Base-by-base conservation (phyloP, 345 rosid genomes). In the Citrus sinensis region DNA sequence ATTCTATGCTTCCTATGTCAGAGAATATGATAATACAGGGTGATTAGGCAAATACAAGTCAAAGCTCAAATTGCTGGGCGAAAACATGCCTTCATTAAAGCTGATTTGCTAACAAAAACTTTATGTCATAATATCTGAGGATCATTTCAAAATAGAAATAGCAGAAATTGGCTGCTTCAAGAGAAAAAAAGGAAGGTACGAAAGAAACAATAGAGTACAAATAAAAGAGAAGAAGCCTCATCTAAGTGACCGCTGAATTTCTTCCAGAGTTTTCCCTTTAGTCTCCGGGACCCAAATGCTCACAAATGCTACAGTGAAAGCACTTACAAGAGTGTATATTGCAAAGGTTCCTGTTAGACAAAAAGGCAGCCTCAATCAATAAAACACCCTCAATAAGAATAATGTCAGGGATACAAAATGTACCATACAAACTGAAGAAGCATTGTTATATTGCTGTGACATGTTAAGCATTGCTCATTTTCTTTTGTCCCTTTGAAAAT, bases 221-320 rank as follows among this genome's bases (percentile, higher is more conserved):
- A 64, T 2, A 13, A 42, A 42, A 65, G 61, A 82, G 62, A 80
- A 80, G 55, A 76, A 74, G 7, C 66, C 82, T 92, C 89, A 96
- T 92, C 95, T 89, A 86, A 96, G 92, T 82, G 97, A 92, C 65
- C 83, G 80, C 70, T 94, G 98, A 83, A 96, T 90, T 80, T 96
- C 99, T 87, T 96, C 99, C 67, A 96, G 86, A 5, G 93, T 81
- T 85, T 90, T 91, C 60, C 98, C 98, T 84, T 92, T 92, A 1
- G 99, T 94, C 88, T 96, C 99, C 1, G 98, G 98, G 70, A 96
- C 98, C 87, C 89, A 96, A 40, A 91, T 66, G n/a, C 79, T 46
- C 51, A 84, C 90, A 56, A 96, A 96, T 59, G 65, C 93, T 69
- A 90, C 82, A 4, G 97, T 80, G 75, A 92, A 86, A 24, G 89